Percentiles rank a stretch among this genome's conserved stretches.
Conservation (phyloP, 148 eudicot species). For the Gaultheria prostrata region DNA sequence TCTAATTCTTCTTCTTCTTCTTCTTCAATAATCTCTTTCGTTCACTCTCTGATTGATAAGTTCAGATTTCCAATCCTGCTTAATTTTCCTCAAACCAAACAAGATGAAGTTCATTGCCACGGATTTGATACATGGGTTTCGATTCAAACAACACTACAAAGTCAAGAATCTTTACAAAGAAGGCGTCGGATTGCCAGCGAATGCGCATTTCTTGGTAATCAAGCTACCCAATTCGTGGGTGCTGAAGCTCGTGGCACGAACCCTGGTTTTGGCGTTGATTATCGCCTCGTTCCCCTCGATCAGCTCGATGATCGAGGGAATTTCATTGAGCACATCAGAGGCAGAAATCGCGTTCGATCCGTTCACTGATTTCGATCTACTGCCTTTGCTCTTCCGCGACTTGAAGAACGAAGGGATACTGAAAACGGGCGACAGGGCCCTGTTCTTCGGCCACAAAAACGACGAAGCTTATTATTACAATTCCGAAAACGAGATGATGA, state of each 20-base stretch:
- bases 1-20: background rate
- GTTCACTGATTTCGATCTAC: conserved; percentile 7
- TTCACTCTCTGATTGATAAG: background rate
- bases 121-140: conserved; percentile 22
- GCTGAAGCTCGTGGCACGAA: conserved; percentile 35
- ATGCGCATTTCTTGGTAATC: conserved; percentile 1
- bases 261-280: conserved; percentile 32
- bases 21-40: conserved; percentile 2
- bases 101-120: conserved; percentile 8
- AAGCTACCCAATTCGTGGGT: conserved; percentile 7
- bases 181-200: background rate
- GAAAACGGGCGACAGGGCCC: conserved; percentile 30
- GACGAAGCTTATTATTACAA: background rate
- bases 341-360: background rate
- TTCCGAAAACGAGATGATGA: conserved; percentile 9
- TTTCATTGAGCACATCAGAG: background rate
- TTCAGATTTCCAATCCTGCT: background rate
- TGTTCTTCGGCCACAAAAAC: conserved; percentile 21
- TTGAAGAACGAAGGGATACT: conserved; percentile 45
- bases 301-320: conserved; percentile 9
- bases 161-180: background rate
- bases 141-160: background rate
- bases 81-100: background rate
- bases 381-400: conserved; percentile 40
- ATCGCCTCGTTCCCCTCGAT: conserved; percentile 33